Evolutionary conservation across 2,329 filamentous ascomycete species (phyloP).

Genomic region (Penicillium sp.): DNA sequence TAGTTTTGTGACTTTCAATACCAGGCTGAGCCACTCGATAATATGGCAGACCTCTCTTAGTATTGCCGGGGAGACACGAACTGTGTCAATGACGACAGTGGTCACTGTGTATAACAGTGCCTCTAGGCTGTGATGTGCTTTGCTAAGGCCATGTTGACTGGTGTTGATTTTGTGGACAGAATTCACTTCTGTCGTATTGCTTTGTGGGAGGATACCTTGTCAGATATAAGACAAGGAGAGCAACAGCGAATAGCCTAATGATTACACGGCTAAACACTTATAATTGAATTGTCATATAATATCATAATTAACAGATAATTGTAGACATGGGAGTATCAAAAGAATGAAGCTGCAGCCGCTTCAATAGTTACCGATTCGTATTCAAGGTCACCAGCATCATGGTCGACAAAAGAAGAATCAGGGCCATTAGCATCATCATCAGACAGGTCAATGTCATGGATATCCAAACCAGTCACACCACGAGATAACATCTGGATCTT

Average conservation of each 20-base stretch:
- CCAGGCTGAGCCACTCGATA: slow-evolving; percentile 14
- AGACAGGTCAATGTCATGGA: neutral
- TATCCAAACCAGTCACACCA: neutral
- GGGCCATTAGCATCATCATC: neutral
- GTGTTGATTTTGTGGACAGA: neutral
- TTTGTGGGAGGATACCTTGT: neutral
- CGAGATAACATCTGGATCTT: slow-evolving; percentile 2
- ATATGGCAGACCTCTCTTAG: slow-evolving; percentile 16
- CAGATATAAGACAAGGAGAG: neutral
- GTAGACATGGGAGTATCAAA: neutral
- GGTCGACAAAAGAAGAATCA: neutral
- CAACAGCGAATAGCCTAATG: neutral
- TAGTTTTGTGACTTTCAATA: slow-evolving; percentile 23
- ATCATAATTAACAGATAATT: neutral
- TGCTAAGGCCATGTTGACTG: neutral
- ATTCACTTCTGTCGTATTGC: neutral
- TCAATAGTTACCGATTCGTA: slow-evolving; percentile 1
- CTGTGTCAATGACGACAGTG: neutral
- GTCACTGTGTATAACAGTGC: neutral
- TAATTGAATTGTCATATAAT: neutral
- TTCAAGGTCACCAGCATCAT: neutral
- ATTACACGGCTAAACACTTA: neutral
- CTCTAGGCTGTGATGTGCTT: neutral
- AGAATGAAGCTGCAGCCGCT: slow-evolving; percentile 4
- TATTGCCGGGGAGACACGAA: slow-evolving; percentile 13